phyloP scores from a whole-genome alignment of 1,139 yeast species.

The Taiozyma sp. region DNA sequence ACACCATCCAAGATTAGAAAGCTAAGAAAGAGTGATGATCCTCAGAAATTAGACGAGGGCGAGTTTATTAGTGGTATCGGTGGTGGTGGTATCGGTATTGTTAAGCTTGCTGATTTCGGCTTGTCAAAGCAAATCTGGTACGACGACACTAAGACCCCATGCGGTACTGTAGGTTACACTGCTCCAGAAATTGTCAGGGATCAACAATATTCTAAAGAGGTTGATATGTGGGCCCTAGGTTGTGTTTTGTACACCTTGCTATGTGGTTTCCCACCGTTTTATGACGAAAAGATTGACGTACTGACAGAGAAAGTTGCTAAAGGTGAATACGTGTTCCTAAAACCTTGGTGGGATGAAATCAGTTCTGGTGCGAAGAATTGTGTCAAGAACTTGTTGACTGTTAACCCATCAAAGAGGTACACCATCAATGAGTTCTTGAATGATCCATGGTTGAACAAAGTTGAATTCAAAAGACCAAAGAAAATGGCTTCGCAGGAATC shows the following conservation, averaged over 20 bases:
- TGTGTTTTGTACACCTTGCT: conserved; percentile 84
- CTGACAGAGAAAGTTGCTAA: conserved; percentile 76
- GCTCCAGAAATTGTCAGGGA: conserved; percentile 93
- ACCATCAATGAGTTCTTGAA: conserved; percentile 69
- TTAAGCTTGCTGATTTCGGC: conserved; percentile 91
- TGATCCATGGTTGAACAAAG: conserved; percentile 68
- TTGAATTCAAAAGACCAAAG: conserved; percentile 19
- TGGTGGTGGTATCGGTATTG: conserved; percentile 83
- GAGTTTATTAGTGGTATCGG: conserved; percentile 70
- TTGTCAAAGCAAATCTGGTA: conserved; percentile 76
- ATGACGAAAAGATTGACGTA: conserved; percentile 80
- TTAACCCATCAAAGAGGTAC: conserved; percentile 73
- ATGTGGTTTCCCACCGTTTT: conserved; percentile 96
- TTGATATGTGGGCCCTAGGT: conserved; percentile 95
- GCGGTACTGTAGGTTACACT: conserved; percentile 88
- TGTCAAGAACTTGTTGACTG: conserved; percentile 71
- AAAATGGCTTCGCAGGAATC: conserved; percentile 12
- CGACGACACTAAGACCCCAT: conserved; percentile 72
- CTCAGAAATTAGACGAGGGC: conserved; percentile 82
- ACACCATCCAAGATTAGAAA: conserved; percentile 33
- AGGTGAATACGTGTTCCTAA: conserved; percentile 77
- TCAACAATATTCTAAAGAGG: conserved; percentile 81
- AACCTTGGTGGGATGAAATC: conserved; percentile 98
- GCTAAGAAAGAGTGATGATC: conserved; percentile 74
- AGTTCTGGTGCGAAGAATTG: conserved; percentile 73